A percentile compares a stretch with the other conserved stretches of the same genome.
Evolutionary conservation across 805 yeast species (phyloP).

Genomic region (Saturnispora kantuleensis): DNA sequence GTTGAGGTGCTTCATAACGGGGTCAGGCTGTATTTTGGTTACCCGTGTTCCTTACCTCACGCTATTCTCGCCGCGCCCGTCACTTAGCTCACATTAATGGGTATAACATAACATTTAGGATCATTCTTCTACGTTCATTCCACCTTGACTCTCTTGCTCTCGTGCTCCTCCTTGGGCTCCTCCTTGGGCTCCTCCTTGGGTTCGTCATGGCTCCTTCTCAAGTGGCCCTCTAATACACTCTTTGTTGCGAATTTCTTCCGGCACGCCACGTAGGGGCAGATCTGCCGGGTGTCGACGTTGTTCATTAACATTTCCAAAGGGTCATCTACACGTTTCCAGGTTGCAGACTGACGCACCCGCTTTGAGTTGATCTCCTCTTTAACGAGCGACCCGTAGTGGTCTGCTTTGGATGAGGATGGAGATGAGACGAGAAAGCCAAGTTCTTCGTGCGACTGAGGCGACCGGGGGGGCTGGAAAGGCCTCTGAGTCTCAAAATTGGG

Average conservation of each 20-base stretch:
- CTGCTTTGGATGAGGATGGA: background rate
- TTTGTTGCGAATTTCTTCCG: conserved; percentile 41
- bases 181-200: background rate
- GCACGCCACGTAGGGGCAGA: conserved; percentile 44
- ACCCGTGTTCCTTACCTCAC: too few relatives aligned
- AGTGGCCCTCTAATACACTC: conserved; percentile 39
- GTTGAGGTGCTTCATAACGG: too few relatives aligned
- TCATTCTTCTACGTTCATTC: background rate
- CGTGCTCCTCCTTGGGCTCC: background rate
- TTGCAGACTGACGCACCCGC: background rate
- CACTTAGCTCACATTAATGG: too few relatives aligned
- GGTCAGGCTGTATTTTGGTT: too few relatives aligned
- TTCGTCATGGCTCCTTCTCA: conserved; percentile 14
- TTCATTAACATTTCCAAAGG: conserved; percentile 26
- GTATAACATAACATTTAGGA: too few relatives aligned
- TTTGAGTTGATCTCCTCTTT: background rate
- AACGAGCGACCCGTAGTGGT: background rate
- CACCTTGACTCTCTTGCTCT: conserved; percentile 2
- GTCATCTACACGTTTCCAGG: conserved; percentile 9
- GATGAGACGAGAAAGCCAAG: conserved; percentile 1
- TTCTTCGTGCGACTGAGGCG: background rate
- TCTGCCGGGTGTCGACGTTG: conserved; percentile 29
- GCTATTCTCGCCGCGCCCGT: too few relatives aligned
- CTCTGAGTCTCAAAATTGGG: background rate
- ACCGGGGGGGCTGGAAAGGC: background rate